Evolutionary conservation across 495 filamentous ascomycete species (phyloP).

Genomic region (Tuber borchii): DNA sequence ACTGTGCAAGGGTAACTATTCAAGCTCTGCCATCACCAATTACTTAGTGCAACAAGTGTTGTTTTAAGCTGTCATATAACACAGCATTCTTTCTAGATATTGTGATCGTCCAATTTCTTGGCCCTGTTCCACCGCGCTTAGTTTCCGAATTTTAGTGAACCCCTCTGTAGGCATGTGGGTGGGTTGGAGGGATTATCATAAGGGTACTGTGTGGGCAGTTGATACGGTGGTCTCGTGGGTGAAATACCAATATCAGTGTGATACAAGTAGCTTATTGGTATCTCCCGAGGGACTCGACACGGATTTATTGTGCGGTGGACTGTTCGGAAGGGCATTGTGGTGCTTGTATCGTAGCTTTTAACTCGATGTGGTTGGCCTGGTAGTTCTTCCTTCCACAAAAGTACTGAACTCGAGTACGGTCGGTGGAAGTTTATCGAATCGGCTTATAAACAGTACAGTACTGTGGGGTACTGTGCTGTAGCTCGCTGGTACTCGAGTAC

Average conservation of each 20-base stretch:
- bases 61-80: too few relatives aligned
- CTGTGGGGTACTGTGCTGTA: neutral
- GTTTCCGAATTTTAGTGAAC: too few relatives aligned
- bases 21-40: too few relatives aligned
- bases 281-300: neutral
- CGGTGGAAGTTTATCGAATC: neutral
- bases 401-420: neutral
- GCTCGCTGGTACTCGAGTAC: neutral
- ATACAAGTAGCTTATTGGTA: neutral
- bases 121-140: too few relatives aligned
- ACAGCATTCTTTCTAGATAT: too few relatives aligned
- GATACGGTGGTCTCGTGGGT: neutral
- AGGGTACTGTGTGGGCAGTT: neutral
- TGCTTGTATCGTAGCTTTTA: neutral
- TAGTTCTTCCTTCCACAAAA: neutral
- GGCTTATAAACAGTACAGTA: neutral
- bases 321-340: neutral
- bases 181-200: neutral
- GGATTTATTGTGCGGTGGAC: neutral
- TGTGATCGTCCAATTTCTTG: too few relatives aligned
- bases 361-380: neutral
- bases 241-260: neutral
- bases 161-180: too few relatives aligned
- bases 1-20: too few relatives aligned
- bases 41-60: too few relatives aligned